A percentile compares a stretch with the other conserved stretches of the same genome.
phyloP scores from a whole-genome alignment of 768 basidiomycete species.

The Lyophyllum semitale region DNA sequence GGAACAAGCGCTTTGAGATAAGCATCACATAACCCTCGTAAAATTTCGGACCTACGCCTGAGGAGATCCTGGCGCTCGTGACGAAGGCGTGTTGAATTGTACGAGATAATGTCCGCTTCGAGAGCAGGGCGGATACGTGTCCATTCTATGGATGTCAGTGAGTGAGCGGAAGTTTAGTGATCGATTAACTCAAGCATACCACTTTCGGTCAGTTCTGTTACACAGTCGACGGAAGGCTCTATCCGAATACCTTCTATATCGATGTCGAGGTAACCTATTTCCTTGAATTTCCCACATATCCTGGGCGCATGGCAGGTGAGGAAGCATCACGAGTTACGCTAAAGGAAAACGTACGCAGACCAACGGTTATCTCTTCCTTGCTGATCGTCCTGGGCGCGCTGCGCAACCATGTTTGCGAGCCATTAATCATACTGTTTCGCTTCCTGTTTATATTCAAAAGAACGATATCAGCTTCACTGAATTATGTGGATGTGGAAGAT shows the following conservation, averaged over 20 bases:
- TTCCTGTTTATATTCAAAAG: too few relatives aligned
- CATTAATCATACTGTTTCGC: too few relatives aligned
- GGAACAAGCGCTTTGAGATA: constrained; percentile 23
- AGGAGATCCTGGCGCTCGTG: too few relatives aligned
- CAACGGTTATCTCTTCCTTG: too few relatives aligned
- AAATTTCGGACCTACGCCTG: too few relatives aligned
- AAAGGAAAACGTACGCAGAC: background rate
- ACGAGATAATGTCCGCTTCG: constrained; percentile 8
- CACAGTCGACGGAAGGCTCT: background rate
- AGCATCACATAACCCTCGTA: constrained; percentile 15
- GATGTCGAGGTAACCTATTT: constrained; percentile 17
- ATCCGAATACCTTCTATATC: constrained; percentile 9
- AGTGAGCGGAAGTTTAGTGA: background rate
- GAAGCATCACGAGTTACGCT: too few relatives aligned
- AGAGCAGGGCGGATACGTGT: constrained; percentile 20
- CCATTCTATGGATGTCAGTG: constrained; percentile 22
- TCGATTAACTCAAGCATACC: constrained; percentile 15
- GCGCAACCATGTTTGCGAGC: too few relatives aligned
- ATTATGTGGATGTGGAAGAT: too few relatives aligned
- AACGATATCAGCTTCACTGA: too few relatives aligned
- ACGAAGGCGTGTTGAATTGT: constrained; percentile 11
- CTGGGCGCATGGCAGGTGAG: constrained; percentile 7
- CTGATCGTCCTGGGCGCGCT: too few relatives aligned
- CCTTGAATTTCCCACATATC: constrained; percentile 15
- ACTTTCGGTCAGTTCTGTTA: constrained; percentile 25